Evolutionary conservation across 2,329 filamentous ascomycete species (phyloP).

Genomic region (Xylariales sp.): DNA sequence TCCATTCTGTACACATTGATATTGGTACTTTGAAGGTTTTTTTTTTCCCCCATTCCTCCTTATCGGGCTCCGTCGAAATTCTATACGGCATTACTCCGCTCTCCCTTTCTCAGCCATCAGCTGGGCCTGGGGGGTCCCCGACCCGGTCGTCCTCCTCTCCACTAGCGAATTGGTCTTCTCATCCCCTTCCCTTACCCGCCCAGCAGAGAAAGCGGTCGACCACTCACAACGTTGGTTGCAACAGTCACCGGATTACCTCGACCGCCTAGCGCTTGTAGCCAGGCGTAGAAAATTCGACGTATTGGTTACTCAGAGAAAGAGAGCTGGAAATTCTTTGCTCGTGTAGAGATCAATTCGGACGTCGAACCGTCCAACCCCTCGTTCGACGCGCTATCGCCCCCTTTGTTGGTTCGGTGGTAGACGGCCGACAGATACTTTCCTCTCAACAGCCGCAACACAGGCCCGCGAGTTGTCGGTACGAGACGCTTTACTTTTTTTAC

Average conservation of each 20-base stretch:
- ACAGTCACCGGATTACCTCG: conserved; percentile 16
- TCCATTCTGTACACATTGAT: no score
- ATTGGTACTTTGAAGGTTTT: no score
- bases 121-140: conserved; percentile 9
- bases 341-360: conserved; percentile 1
- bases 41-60: no score
- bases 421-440: not conserved
- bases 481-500: no score
- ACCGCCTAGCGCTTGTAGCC: conserved; percentile 15
- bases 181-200: conserved; percentile 28
- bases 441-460: no score
- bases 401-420: conserved; percentile 5
- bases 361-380: conserved; percentile 6
- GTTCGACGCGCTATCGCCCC: conserved; percentile 6
- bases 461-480: no score
- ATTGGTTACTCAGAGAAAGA: no score
- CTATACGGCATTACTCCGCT: conserved; percentile 6
- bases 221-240: conserved; percentile 31
- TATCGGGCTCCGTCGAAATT: no score
- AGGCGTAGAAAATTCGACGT: conserved; percentile 1
- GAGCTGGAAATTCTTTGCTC: conserved; percentile 3
- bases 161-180: conserved; percentile 30
- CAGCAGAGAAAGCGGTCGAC: conserved; percentile 23
- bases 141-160: conserved; percentile 16
- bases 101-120: conserved; percentile 8